A percentile compares a stretch with the other conserved stretches of the same genome.
Evolutionary conservation across 352 stramenopile species (phyloP).

Genomic region (Pythium aquatile): DNA sequence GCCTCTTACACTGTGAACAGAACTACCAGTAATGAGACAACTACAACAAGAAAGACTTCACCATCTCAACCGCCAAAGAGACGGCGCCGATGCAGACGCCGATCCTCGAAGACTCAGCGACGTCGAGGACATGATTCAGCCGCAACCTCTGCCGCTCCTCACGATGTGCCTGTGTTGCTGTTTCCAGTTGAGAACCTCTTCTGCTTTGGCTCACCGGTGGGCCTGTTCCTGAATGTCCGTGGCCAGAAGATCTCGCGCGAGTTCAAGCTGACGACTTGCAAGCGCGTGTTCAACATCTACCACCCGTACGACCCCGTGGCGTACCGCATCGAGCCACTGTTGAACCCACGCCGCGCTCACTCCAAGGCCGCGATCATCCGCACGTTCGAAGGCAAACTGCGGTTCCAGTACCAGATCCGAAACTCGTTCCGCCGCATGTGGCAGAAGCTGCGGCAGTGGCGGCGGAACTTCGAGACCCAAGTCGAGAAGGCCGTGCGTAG

Average conservation of each 20-base stretch:
- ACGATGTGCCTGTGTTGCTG: slow-evolving; percentile 49
- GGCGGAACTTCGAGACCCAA: slow-evolving; percentile 72
- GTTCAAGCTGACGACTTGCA: slow-evolving; percentile 80
- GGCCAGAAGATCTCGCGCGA: slow-evolving; percentile 70
- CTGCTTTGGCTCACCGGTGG: slow-evolving; percentile 89
- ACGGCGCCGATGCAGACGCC: not conserved
- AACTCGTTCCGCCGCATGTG: slow-evolving; percentile 82
- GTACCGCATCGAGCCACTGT: slow-evolving; percentile 95
- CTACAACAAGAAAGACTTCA: not conserved
- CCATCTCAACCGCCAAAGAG: not conserved
- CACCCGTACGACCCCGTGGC: slow-evolving; percentile 94
- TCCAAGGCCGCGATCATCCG: slow-evolving; percentile 85
- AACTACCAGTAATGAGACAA: not conserved
- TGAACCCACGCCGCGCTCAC: slow-evolving; percentile 71
- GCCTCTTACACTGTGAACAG: not conserved
- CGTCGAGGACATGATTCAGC: not conserved
- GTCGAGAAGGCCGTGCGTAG: slow-evolving; percentile 65
- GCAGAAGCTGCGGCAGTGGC: slow-evolving; percentile 72
- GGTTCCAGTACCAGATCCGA: slow-evolving; percentile 84
- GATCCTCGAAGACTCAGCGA: not conserved
- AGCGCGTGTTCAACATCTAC: slow-evolving; percentile 94
- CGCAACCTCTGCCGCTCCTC: not conserved
- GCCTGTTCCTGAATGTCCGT: slow-evolving; percentile 91
- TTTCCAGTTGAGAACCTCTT: slow-evolving; percentile 89
- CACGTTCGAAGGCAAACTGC: slow-evolving; percentile 80